phyloP scores from a whole-genome alignment of 1,284 basidiomycete genomes.

The Apiotrichum porosum region DNA sequence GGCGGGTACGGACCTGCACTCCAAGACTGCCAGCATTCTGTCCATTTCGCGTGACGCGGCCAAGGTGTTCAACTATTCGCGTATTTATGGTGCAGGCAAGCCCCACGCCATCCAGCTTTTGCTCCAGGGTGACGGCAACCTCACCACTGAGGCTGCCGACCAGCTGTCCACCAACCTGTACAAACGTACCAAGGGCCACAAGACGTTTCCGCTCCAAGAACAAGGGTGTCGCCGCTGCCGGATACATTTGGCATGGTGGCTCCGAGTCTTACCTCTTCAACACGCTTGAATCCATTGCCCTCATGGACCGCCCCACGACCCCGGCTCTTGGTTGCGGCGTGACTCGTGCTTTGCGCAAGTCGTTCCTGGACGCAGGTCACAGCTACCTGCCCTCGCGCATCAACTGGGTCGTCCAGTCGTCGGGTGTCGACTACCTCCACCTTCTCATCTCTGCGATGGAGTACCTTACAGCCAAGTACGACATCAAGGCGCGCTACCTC shows the following conservation, averaged over 20 bases:
- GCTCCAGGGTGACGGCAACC: slow-evolving; percentile 75
- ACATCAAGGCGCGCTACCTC: slow-evolving; percentile 86
- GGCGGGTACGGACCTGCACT: slow-evolving; percentile 92
- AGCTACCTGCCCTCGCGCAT: slow-evolving; percentile 95
- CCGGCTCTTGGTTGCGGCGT: slow-evolving; percentile 93
- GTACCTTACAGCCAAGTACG: slow-evolving; percentile 72
- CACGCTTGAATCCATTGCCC: slow-evolving; percentile 92
- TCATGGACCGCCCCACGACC: slow-evolving; percentile 77
- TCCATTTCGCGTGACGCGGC: slow-evolving; percentile 92
- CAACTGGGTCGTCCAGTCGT: slow-evolving; percentile 99
- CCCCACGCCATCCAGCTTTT: slow-evolving; percentile 86
- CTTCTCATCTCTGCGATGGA: slow-evolving; percentile 95
- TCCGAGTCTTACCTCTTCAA: slow-evolving; percentile 99
- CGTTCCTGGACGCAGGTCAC: slow-evolving; percentile 61
- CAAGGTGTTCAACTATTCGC: slow-evolving; percentile 98
- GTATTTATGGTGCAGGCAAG: slow-evolving; percentile 97
- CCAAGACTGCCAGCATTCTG: slow-evolving; percentile 90
- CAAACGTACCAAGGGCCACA: slow-evolving; percentile 87
- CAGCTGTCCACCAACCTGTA: slow-evolving; percentile 81
- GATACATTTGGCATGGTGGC: slow-evolving; percentile 93
- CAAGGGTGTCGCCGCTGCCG: slow-evolving; percentile 21
- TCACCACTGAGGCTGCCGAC: slow-evolving; percentile 74
- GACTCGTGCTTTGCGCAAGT: slow-evolving; percentile 84
- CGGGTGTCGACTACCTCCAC: slow-evolving; percentile 96
- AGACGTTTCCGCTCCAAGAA: slow-evolving; percentile 58